Conservation (phyloP, 495 filamentous ascomycete species). For the Bacidia gigantensis region DNA sequence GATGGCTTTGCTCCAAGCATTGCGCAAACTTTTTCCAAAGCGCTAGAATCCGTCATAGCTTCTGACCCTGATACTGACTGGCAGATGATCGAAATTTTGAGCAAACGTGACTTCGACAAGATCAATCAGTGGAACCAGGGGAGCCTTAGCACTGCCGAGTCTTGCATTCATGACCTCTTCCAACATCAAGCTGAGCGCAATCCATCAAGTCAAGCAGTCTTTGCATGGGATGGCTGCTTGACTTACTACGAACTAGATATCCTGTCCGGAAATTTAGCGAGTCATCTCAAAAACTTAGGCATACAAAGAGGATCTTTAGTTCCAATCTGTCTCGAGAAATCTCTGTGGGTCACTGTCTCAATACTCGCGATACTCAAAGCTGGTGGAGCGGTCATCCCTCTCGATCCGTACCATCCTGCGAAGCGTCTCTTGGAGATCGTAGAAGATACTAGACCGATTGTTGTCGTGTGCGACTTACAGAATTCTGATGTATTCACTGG, state of each 20-base stretch:
- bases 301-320: slow-evolving; percentile 36
- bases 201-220: slow-evolving; percentile 21
- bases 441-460: slow-evolving; percentile 29
- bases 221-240: slow-evolving; percentile 27
- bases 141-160: slow-evolving; percentile 10
- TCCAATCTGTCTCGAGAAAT: slow-evolving; percentile 45
- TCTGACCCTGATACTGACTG: too few relatives aligned
- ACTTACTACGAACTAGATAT: slow-evolving; percentile 25
- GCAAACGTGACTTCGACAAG: slow-evolving; percentile 16
- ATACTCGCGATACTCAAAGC: slow-evolving; percentile 44
- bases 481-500: slow-evolving; percentile 1
- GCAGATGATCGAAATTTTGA: slow-evolving; percentile 9
- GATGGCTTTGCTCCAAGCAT: neutral
- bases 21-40: too few relatives aligned
- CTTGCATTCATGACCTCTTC: slow-evolving; percentile 21
- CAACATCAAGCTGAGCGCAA: slow-evolving; percentile 8
- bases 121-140: slow-evolving; percentile 23
- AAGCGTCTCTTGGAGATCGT: slow-evolving; percentile 41
- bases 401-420: slow-evolving; percentile 44
- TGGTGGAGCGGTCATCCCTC: slow-evolving; percentile 42
- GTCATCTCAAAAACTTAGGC: slow-evolving; percentile 30
- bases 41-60: too few relatives aligned
- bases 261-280: slow-evolving; percentile 15
- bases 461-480: slow-evolving; percentile 15
- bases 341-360: slow-evolving; percentile 38